Evolutionary conservation across 495 filamentous ascomycete species (phyloP).

Genomic region (Daldinia loculata): DNA sequence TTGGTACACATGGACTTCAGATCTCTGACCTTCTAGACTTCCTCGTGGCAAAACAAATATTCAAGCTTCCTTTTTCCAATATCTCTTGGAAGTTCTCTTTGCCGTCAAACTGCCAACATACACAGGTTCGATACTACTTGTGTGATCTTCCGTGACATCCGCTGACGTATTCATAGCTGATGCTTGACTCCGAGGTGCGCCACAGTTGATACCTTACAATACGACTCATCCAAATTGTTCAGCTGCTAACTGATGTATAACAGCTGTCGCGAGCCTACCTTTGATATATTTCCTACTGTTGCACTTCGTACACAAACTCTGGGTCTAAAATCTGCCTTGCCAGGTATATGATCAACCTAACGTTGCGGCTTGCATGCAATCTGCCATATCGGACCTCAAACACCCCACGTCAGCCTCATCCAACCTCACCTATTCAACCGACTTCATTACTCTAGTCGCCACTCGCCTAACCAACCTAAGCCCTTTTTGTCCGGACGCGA

Average conservation of each 20-base stretch:
- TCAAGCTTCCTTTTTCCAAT: slow-evolving; percentile 13
- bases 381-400: slow-evolving; percentile 3
- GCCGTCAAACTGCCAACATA: neutral
- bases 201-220: slow-evolving; percentile 3
- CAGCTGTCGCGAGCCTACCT: slow-evolving; percentile 23
- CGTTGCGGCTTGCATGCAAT: slow-evolving; percentile 20
- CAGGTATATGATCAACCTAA: slow-evolving; percentile 22
- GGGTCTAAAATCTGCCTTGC: slow-evolving; percentile 27
- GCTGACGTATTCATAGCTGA: neutral
- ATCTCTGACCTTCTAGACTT: slow-evolving; percentile 20
- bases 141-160: neutral
- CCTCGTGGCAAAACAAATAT: neutral
- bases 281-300: slow-evolving; percentile 10
- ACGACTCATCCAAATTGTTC: slow-evolving; percentile 2
- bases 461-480: slow-evolving; percentile 6
- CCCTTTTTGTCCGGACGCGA: neutral
- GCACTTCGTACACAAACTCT: slow-evolving; percentile 14
- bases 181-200: slow-evolving; percentile 9
- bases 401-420: slow-evolving; percentile 24
- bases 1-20: slow-evolving; percentile 7
- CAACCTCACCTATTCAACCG: slow-evolving; percentile 15
- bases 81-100: neutral
- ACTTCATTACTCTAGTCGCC: slow-evolving; percentile 16
- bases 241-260: slow-evolving; percentile 21
- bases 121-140: neutral